phyloP scores from a whole-genome alignment of 768 basidiomycete species.

The Leccinum disarticulatum region DNA sequence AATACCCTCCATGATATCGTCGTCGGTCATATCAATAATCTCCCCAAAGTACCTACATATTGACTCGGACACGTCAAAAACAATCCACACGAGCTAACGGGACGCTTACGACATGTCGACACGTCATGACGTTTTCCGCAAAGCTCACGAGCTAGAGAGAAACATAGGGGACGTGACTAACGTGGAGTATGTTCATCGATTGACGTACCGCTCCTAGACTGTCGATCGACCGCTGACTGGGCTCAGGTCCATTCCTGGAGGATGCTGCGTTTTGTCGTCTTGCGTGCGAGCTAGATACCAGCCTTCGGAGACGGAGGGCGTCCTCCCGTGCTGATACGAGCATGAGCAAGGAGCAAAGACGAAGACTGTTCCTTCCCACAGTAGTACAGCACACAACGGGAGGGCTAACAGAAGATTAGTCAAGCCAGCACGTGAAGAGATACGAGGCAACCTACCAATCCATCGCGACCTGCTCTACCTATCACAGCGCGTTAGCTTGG shows the following conservation, averaged over 20 bases:
- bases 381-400: conserved; percentile 82
- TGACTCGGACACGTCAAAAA: conserved; percentile 38
- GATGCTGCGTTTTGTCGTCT: conserved; percentile 44
- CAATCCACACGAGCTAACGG: background rate
- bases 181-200: conserved; percentile 8
- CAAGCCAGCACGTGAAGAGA: background rate
- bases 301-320: conserved; percentile 50
- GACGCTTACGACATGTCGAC: conserved; percentile 67
- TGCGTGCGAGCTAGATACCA: conserved; percentile 48
- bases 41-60: conserved; percentile 86
- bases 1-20: conserved; percentile 45
- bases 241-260: conserved; percentile 50
- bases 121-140: conserved; percentile 57
- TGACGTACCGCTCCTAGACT: conserved; percentile 60
- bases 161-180: conserved; percentile 9
- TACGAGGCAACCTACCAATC: conserved; percentile 45
- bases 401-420: conserved; percentile 44
- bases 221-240: conserved; percentile 64
- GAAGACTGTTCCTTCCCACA: conserved; percentile 43
- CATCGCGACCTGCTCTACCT: conserved; percentile 83
- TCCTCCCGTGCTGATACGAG: conserved; percentile 68
- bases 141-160: conserved; percentile 44
- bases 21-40: conserved; percentile 48
- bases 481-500: conserved; percentile 7
- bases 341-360: background rate